phyloP scores from a whole-genome alignment of 176 grass and related monocot genomes.

The Carex pumila region DNA sequence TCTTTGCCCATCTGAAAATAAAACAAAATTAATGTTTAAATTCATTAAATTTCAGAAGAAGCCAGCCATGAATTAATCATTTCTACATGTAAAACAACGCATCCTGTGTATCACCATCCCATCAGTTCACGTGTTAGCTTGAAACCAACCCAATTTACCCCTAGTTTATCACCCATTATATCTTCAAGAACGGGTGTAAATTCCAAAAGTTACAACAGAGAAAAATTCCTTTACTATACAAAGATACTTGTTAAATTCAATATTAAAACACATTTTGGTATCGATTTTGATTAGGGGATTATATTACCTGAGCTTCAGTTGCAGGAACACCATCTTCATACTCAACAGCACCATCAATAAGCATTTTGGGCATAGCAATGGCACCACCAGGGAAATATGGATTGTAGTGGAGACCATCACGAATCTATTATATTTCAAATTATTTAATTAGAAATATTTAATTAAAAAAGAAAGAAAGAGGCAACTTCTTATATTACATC shows the following conservation, averaged over 20 bases:
- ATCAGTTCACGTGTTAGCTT: not conserved
- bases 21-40: conserved; percentile 17
- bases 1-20: conserved; percentile 92
- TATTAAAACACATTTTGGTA: not conserved
- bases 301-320: conserved; percentile 81
- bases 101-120: not conserved
- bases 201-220: no score
- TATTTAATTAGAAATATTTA: not conserved
- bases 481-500: not conserved
- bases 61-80: not conserved
- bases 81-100: not conserved
- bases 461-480: not conserved
- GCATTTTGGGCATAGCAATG: conserved; percentile 99
- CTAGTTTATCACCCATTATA: not conserved
- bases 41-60: conserved; percentile 1
- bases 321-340: conserved; percentile 71
- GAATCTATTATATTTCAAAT: conserved; percentile 56
- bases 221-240: not conserved
- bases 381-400: conserved; percentile 98
- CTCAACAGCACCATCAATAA: conserved; percentile 87
- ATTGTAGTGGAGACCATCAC: conserved; percentile 94
- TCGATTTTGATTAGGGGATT: not conserved
- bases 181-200: not conserved
- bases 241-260: not conserved
- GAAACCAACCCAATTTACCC: not conserved